These are phyloP conservation scores for Trichoderma brevicompactum DNA, from an alignment of 2,329 filamentous ascomycete genomes.

Conservation along the genomic window DNA sequence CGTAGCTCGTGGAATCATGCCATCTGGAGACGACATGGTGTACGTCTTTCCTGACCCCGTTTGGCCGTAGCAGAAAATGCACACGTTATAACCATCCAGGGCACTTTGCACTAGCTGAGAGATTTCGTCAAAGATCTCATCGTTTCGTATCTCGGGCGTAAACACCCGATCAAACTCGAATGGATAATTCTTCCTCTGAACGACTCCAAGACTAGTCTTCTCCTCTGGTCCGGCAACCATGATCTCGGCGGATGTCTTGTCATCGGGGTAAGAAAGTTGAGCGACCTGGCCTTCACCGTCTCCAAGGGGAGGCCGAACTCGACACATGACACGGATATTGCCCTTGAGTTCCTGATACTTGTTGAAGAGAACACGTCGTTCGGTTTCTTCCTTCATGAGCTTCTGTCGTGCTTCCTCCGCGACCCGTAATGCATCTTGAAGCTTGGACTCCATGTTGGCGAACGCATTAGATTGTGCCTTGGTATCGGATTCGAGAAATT, in stretches of 20 bases:
- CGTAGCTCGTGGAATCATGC: slow-evolving; percentile 94
- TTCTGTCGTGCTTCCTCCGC: slow-evolving; percentile 77
- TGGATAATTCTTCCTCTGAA: slow-evolving; percentile 76
- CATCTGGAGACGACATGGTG: slow-evolving; percentile 89
- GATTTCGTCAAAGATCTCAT: slow-evolving; percentile 92
- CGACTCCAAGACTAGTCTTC: slow-evolving; percentile 75
- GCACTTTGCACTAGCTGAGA: slow-evolving; percentile 96
- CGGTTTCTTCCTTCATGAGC: slow-evolving; percentile 86
- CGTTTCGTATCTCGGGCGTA: slow-evolving; percentile 74
- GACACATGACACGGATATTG: slow-evolving; percentile 97
- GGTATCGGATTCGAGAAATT: slow-evolving; percentile 87
- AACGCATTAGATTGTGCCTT: slow-evolving; percentile 88
- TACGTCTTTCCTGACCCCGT: slow-evolving; percentile 96
- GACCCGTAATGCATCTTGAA: slow-evolving; percentile 74
- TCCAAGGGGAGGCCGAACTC: slow-evolving; percentile 77
- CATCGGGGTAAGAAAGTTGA: slow-evolving; percentile 77
- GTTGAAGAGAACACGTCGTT: slow-evolving; percentile 91
- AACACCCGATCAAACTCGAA: slow-evolving; percentile 97
- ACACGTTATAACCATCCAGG: slow-evolving; percentile 96
- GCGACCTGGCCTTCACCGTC: slow-evolving; percentile 67
- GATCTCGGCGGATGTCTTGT: slow-evolving; percentile 86
- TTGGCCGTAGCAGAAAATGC: slow-evolving; percentile 98
- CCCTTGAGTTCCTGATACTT: slow-evolving; percentile 97
- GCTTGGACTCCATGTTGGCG: slow-evolving; percentile 75
- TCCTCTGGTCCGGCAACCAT: slow-evolving; percentile 82